Conservation (phyloP, 495 filamentous ascomycete genomes). For the Penicillium odoratum region DNA sequence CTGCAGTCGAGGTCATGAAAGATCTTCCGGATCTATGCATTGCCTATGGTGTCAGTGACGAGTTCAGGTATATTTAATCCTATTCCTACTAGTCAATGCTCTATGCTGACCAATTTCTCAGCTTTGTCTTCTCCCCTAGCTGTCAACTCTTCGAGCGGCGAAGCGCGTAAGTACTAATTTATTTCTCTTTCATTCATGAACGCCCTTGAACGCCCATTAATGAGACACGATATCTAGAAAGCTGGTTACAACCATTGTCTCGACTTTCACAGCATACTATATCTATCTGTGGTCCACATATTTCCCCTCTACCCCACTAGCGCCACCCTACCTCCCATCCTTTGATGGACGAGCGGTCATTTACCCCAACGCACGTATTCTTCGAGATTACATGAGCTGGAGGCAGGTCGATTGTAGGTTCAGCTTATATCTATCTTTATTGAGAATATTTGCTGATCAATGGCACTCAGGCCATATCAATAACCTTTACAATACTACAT, state of each 20-base stretch:
- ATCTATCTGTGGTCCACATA: slow-evolving; percentile 74
- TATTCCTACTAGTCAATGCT: neutral
- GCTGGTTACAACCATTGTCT: slow-evolving; percentile 84
- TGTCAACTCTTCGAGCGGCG: slow-evolving; percentile 84
- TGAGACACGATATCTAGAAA: slow-evolving; percentile 55
- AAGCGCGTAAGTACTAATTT: slow-evolving; percentile 58
- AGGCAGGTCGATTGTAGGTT: slow-evolving; percentile 88
- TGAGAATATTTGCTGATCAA: neutral
- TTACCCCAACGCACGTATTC: slow-evolving; percentile 75
- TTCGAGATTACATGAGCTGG: slow-evolving; percentile 96
- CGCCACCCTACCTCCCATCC: slow-evolving; percentile 69
- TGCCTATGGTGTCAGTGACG: slow-evolving; percentile 91
- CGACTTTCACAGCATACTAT: slow-evolving; percentile 92
- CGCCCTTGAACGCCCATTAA: neutral
- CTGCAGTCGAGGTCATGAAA: slow-evolving; percentile 76
- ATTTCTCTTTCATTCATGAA: neutral
- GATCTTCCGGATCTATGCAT: slow-evolving; percentile 83
- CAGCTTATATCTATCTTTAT: neutral
- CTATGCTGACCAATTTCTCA: slow-evolving; percentile 27
- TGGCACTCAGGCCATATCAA: slow-evolving; percentile 79
- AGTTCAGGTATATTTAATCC: slow-evolving; percentile 65
- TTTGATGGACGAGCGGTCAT: slow-evolving; percentile 91
- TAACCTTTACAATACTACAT: slow-evolving; percentile 96
- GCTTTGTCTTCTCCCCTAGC: slow-evolving; percentile 84
- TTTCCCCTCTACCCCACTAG: slow-evolving; percentile 67